These are phyloP conservation scores for Prunella vulgaris DNA, from an alignment of 257 asterid genomes.

Conservation along the genomic window DNA sequence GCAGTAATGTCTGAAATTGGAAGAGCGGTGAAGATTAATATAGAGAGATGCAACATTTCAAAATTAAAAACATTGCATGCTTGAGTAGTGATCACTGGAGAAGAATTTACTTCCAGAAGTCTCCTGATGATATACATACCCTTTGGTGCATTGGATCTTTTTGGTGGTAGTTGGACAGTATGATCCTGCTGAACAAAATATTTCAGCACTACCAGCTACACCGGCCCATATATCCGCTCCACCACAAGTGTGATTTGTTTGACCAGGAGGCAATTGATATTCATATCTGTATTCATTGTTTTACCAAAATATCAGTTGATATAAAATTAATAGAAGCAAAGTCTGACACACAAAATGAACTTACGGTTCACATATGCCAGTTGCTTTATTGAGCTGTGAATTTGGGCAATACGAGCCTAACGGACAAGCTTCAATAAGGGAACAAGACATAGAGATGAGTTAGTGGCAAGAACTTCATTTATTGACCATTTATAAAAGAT, in stretches of 20 bases:
- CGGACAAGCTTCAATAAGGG: constrained; percentile 76
- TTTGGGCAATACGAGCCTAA: constrained; percentile 87
- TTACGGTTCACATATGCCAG: constrained; percentile 94
- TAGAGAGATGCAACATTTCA: constrained; percentile 14
- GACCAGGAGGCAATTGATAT: constrained; percentile 84
- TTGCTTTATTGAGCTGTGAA: constrained; percentile 49
- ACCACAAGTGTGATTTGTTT: constrained; percentile 77
- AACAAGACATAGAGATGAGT: constrained; percentile 23
- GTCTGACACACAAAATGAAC: constrained; percentile 33
- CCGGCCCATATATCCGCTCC: constrained; percentile 95
- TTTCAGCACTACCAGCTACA: constrained; percentile 54
- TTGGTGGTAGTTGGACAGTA: constrained; percentile 81
- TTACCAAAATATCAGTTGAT: constrained; percentile 32
- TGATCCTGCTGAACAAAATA: constrained; percentile 90
- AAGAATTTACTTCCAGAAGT: constrained; percentile 16
- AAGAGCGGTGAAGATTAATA: constrained; percentile 20
- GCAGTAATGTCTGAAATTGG: constrained; percentile 82
- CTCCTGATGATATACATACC: constrained; percentile 42
- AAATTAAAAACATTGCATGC: constrained; percentile 14
- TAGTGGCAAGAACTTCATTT: constrained; percentile 18
- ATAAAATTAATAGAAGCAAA: constrained; percentile 21
- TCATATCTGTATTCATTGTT: constrained; percentile 57
- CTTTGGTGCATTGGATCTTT: constrained; percentile 54
- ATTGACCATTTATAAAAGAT: constrained; percentile 1
- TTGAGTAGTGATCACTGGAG: constrained; percentile 17